These are phyloP conservation scores for Dacryopinax spathularia DNA, from an alignment of 768 basidiomycete genomes.

Conservation along the genomic window DNA sequence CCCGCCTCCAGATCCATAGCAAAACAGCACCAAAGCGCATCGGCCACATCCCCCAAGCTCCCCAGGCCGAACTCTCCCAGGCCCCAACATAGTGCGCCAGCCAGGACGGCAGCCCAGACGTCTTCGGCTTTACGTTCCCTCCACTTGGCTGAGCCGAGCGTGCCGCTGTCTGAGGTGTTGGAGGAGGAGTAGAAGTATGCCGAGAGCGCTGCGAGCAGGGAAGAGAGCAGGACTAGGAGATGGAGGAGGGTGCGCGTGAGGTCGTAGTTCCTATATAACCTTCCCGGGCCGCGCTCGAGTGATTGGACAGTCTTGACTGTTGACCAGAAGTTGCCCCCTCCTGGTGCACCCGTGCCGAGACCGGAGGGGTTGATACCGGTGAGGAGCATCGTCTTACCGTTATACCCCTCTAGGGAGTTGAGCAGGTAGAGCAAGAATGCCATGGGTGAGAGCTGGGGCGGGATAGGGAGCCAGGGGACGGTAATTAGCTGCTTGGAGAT, in stretches of 20 bases:
- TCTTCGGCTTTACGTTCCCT: background rate
- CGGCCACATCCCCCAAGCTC: background rate
- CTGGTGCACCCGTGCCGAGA: background rate
- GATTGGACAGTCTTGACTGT: background rate
- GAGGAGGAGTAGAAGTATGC: constrained; percentile 4
- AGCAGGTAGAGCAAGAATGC: background rate
- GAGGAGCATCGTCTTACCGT: background rate
- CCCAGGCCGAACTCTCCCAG: constrained; percentile 2
- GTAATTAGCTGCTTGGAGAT: background rate
- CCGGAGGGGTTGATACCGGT: background rate
- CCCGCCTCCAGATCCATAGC: background rate
- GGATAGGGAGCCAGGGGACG: background rate
- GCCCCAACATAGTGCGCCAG: background rate
- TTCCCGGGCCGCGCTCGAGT: background rate
- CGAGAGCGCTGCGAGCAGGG: background rate
- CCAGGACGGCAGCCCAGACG: background rate
- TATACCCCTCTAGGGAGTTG: constrained; percentile 1
- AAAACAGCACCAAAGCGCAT: background rate
- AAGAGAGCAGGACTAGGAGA: background rate
- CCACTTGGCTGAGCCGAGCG: background rate
- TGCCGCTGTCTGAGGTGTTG: background rate
- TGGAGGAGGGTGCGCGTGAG: background rate
- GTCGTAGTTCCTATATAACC: constrained; percentile 1
- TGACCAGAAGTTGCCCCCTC: constrained; percentile 2
- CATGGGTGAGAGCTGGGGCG: background rate